Evolutionary conservation across 768 basidiomycete genomes (phyloP).

Genomic region (Rhodotorula kratochvilovae): DNA sequence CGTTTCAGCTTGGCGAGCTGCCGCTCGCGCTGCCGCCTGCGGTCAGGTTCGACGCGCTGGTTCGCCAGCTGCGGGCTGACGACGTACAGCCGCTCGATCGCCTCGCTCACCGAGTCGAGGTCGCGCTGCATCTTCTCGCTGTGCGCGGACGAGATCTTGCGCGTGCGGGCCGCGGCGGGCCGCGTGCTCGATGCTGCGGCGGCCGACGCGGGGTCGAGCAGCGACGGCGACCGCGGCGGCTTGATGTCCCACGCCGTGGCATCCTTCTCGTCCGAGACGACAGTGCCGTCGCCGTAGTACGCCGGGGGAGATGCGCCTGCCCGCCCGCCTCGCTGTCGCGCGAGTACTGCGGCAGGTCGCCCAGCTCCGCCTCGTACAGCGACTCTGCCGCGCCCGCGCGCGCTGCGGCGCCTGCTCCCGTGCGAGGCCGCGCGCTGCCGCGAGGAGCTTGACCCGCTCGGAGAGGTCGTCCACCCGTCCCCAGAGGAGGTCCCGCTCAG

Average conservation of each 20-base stretch:
- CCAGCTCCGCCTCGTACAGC: constrained; percentile 9
- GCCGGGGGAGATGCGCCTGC: constrained; percentile 30
- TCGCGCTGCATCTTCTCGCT: constrained; percentile 80
- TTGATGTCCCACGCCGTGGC: constrained; percentile 9
- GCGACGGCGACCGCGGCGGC: constrained; percentile 20
- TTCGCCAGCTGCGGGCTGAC: constrained; percentile 83
- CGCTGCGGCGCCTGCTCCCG: constrained; percentile 41
- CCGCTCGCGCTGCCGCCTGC: constrained; percentile 61
- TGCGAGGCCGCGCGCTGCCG: constrained; percentile 61
- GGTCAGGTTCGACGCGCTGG: constrained; percentile 83
- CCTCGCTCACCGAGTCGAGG: constrained; percentile 74
- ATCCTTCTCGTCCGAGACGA: constrained; percentile 4
- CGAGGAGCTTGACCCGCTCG: constrained; percentile 62
- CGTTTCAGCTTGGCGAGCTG: constrained; percentile 57
- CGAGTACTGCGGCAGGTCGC: constrained; percentile 24
- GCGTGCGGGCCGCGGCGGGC: neutral
- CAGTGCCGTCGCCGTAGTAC: constrained; percentile 11
- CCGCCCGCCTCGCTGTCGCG: constrained; percentile 5
- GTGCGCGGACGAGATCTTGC: constrained; percentile 26
- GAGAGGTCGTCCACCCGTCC: constrained; percentile 67
- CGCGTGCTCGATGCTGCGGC: constrained; percentile 1
- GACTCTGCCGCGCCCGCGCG: neutral
- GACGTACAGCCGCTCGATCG: constrained; percentile 81
- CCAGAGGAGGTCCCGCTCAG: constrained; percentile 69
- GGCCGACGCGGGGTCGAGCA: constrained; percentile 23